Evolutionary conservation across 306 rosid genomes (phyloP).

Genomic region (Prunus mira): DNA sequence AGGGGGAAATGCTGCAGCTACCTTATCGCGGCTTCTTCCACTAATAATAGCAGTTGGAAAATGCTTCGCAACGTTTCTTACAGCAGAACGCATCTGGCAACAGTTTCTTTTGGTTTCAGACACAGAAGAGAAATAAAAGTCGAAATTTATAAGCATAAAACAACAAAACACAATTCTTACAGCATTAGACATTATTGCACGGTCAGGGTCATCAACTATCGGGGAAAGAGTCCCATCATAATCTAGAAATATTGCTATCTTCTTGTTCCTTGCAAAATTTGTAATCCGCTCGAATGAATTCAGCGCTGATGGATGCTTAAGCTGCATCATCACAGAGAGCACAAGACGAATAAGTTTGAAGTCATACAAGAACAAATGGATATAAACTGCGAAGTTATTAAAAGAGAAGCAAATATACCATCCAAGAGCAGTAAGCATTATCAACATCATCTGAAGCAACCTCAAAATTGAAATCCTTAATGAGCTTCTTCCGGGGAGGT

Average conservation of each 20-base stretch:
- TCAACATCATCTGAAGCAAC: slow-evolving; percentile 58
- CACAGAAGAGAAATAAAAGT: not conserved
- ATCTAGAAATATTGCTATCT: slow-evolving; percentile 79
- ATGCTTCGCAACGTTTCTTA: slow-evolving; percentile 52
- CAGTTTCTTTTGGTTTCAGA: not conserved
- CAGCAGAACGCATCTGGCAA: slow-evolving; percentile 73
- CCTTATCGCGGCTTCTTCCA: slow-evolving; percentile 94
- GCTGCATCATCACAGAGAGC: slow-evolving; percentile 35
- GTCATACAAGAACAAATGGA: slow-evolving; percentile 5
- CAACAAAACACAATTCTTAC: slow-evolving; percentile 37
- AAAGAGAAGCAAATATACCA: slow-evolving; percentile 40
- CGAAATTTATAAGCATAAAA: not conserved
- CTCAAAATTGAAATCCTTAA: slow-evolving; percentile 44
- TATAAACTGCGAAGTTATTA: not conserved
- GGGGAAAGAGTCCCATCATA: slow-evolving; percentile 97
- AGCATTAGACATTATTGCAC: slow-evolving; percentile 66
- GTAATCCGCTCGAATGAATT: slow-evolving; percentile 50
- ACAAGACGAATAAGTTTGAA: not conserved
- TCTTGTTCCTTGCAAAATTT: slow-evolving; percentile 53
- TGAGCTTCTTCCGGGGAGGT: slow-evolving; percentile 73
- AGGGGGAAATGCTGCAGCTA: slow-evolving; percentile 2
- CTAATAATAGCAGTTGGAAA: slow-evolving; percentile 88
- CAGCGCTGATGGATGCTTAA: slow-evolving; percentile 81
- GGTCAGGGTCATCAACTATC: slow-evolving; percentile 87
- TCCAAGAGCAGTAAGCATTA: slow-evolving; percentile 55